Percentiles rank a stretch among this genome's conserved stretches.
Conservation (phyloP, 1,139 yeast genomes). For the Taiozyma sp. region DNA sequence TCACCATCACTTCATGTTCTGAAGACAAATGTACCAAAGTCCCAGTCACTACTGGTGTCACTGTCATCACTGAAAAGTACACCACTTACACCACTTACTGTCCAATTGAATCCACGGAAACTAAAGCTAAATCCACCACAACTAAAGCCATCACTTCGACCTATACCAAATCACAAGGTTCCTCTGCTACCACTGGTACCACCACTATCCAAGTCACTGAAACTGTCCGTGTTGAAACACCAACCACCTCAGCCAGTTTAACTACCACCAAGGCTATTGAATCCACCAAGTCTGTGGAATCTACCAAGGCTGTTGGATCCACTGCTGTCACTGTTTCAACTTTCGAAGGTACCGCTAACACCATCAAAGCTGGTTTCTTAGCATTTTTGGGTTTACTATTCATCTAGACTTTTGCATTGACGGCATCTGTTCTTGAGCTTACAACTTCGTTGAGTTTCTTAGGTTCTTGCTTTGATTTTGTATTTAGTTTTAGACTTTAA, state of each 20-base stretch:
- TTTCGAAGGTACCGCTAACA: slow-evolving; percentile 2
- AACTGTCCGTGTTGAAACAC: background rate
- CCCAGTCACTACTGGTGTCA: slow-evolving; percentile 17
- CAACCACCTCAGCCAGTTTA: background rate
- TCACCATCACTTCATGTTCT: slow-evolving; percentile 12
- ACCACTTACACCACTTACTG: slow-evolving; percentile 11
- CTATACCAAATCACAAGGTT: background rate
- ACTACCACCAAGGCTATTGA: background rate
- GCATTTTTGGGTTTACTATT: background rate
- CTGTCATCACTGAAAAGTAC: slow-evolving; percentile 29
- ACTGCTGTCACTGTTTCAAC: slow-evolving; percentile 19
- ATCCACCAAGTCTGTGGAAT: background rate
- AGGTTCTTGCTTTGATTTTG: background rate
- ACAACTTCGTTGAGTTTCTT: background rate
- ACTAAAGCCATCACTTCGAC: background rate
- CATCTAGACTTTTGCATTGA: background rate
- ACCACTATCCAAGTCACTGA: background rate
- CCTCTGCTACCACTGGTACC: background rate
- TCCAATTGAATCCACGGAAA: slow-evolving; percentile 6
- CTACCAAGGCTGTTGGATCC: background rate
- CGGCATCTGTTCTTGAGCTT: background rate
- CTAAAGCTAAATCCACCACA: background rate
- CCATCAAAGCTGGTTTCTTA: background rate
- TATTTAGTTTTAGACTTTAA: background rate
- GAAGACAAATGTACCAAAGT: slow-evolving; percentile 8